Percentiles rank a stretch among this genome's conserved stretches.
phyloP scores from a whole-genome alignment of 192 early-diverging fungal genomes.

The Chytriomyces sp. region DNA sequence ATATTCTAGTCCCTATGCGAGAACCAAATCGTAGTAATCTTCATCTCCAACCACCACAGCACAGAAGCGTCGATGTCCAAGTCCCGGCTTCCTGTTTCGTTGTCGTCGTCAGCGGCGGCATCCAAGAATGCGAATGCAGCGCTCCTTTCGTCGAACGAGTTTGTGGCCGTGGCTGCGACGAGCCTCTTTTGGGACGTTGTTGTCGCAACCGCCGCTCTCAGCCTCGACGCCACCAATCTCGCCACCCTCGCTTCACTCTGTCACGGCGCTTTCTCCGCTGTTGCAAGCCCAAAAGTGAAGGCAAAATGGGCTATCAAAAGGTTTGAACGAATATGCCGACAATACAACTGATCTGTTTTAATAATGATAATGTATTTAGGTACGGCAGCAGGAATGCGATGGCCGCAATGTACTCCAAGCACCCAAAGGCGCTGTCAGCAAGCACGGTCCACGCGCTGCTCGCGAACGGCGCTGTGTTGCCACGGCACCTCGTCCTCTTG shows the following conservation, averaged over 20 bases:
- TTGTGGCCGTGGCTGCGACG: too few relatives aligned
- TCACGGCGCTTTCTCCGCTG: conserved; percentile 3
- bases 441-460: conserved; percentile 2
- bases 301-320: conserved; percentile 7
- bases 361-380: too few relatives aligned
- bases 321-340: background rate
- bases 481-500: conserved; percentile 17
- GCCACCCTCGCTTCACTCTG: background rate
- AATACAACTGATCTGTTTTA: too few relatives aligned
- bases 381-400: background rate
- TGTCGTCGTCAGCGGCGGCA: too few relatives aligned
- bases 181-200: too few relatives aligned
- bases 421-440: background rate
- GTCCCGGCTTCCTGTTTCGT: too few relatives aligned
- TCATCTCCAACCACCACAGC: too few relatives aligned
- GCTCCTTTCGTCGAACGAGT: too few relatives aligned
- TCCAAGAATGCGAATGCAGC: too few relatives aligned
- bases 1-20: too few relatives aligned
- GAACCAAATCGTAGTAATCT: too few relatives aligned
- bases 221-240: background rate
- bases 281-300: background rate
- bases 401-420: background rate
- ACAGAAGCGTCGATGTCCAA: too few relatives aligned
- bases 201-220: background rate
- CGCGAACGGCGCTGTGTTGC: background rate